Evolutionary conservation across 805 yeast genomes (phyloP).

Genomic region (Kazachstania taianensis): DNA sequence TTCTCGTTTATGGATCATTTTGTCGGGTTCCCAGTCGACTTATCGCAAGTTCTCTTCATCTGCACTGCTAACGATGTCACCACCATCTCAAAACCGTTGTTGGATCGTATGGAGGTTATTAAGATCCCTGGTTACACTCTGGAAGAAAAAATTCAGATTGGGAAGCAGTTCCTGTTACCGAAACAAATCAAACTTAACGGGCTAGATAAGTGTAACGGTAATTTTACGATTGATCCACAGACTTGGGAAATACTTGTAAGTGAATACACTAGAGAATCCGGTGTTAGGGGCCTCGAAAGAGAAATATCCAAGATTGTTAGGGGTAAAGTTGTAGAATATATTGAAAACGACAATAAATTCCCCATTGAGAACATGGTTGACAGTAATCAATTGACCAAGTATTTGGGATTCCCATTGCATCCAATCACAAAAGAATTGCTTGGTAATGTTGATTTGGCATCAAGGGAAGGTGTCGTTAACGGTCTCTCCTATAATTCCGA

Average conservation of each 20-base stretch:
- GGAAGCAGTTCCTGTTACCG: conserved; percentile 77
- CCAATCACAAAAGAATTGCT: conserved; percentile 35
- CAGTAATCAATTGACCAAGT: conserved; percentile 49
- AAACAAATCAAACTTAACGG: conserved; percentile 77
- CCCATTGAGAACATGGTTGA: conserved; percentile 31
- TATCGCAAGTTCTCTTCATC: conserved; percentile 85
- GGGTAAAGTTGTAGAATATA: conserved; percentile 79
- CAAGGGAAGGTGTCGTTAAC: conserved; percentile 64
- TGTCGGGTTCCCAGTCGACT: conserved; percentile 86
- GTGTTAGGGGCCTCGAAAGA: conserved; percentile 85
- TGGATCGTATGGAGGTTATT: conserved; percentile 97
- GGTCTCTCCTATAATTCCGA: conserved; percentile 82
- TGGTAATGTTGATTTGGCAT: conserved; percentile 38
- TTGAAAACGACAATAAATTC: conserved; percentile 36
- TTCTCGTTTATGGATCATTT: conserved; percentile 83
- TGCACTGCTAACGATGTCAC: conserved; percentile 91
- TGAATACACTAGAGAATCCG: conserved; percentile 88
- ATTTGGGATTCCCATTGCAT: conserved; percentile 56
- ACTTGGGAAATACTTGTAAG: conserved; percentile 66
- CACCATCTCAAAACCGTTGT: conserved; percentile 83
- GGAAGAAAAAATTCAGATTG: conserved; percentile 86
- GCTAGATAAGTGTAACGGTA: conserved; percentile 52
- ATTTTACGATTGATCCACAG: conserved; percentile 45
- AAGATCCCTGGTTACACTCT: conserved; percentile 90
- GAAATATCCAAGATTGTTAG: conserved; percentile 79